Evolutionary conservation across 2,329 filamentous ascomycete species (phyloP).

Genomic region (Paramyrothecium roridum): DNA sequence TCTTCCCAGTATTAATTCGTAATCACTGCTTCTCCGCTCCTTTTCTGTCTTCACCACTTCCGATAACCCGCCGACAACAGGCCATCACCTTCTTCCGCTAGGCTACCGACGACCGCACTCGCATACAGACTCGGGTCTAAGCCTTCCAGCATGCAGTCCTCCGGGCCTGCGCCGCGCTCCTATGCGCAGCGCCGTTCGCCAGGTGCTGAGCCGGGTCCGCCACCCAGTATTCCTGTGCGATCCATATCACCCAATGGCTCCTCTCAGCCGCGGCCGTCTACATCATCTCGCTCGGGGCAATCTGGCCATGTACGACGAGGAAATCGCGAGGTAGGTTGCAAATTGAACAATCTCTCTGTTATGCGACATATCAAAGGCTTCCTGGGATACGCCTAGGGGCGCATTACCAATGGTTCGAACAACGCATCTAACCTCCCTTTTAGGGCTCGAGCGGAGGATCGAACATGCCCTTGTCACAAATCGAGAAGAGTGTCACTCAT

Average conservation of each 20-base stretch:
- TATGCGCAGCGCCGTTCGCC: conserved; percentile 59
- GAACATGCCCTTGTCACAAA: conserved; percentile 82
- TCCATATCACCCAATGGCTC: conserved; percentile 60
- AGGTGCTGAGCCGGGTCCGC: conserved; percentile 57
- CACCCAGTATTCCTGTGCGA: conserved; percentile 51
- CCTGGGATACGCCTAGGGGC: too few relatives aligned
- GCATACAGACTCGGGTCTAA: neutral
- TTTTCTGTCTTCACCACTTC: neutral
- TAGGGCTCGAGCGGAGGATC: conserved; percentile 54
- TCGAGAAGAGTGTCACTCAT: conserved; percentile 98
- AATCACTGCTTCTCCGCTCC: neutral
- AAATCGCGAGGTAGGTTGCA: conserved; percentile 28
- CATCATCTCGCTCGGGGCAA: conserved; percentile 61
- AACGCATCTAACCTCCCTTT: conserved; percentile 12
- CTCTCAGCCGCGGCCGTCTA: conserved; percentile 61
- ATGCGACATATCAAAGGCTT: too few relatives aligned
- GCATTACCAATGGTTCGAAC: neutral
- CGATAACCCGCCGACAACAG: conserved; percentile 6
- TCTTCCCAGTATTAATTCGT: neutral
- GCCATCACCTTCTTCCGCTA: neutral
- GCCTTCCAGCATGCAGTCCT: conserved; percentile 43
- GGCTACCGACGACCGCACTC: neutral
- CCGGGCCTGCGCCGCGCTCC: conserved; percentile 46
- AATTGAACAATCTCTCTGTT: too few relatives aligned
- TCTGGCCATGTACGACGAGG: conserved; percentile 26